A percentile compares a stretch with the other conserved stretches of the same genome.
Evolutionary conservation across 75 land plant species (phyloP).

Genomic region (Sequoia sempervirens): DNA sequence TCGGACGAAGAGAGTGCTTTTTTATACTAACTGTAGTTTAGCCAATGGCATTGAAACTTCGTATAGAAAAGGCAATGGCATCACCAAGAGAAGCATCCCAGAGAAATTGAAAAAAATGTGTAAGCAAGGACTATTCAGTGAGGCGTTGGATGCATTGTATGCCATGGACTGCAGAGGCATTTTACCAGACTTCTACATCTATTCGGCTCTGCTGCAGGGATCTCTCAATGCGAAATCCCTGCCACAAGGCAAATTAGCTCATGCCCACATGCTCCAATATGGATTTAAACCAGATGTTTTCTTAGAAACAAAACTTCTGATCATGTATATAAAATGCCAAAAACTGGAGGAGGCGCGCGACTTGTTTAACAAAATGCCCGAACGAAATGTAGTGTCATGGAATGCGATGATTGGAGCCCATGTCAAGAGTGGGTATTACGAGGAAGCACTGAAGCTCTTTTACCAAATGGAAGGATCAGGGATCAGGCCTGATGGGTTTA

Average conservation of each 20-base stretch:
- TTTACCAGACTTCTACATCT: background rate
- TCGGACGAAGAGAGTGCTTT: no score
- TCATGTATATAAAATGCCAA: constrained; percentile 18
- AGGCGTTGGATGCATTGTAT: background rate
- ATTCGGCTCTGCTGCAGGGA: constrained; percentile 9
- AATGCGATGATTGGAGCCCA: constrained; percentile 16
- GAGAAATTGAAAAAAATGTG: background rate
- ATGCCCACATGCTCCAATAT: constrained; percentile 3
- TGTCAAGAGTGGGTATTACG: background rate
- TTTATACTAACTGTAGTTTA: no score
- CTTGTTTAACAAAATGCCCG: constrained; percentile 14
- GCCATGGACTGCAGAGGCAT: no score
- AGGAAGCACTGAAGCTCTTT: background rate
- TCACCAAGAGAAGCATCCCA: background rate
- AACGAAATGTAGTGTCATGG: constrained; percentile 25
- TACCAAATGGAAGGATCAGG: background rate
- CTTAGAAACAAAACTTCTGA: constrained; percentile 19
- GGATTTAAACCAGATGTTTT: constrained; percentile 1
- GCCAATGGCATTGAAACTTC: no score
- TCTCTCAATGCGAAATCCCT: constrained; percentile 4
- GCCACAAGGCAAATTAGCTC: constrained; percentile 14
- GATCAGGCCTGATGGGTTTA: background rate
- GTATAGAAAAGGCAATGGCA: no score
- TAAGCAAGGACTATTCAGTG: background rate
- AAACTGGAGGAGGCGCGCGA: constrained; percentile 8